These are phyloP conservation scores for Apiospora sp. DNA, from an alignment of 2,329 filamentous ascomycete species.

Conservation along the genomic window DNA sequence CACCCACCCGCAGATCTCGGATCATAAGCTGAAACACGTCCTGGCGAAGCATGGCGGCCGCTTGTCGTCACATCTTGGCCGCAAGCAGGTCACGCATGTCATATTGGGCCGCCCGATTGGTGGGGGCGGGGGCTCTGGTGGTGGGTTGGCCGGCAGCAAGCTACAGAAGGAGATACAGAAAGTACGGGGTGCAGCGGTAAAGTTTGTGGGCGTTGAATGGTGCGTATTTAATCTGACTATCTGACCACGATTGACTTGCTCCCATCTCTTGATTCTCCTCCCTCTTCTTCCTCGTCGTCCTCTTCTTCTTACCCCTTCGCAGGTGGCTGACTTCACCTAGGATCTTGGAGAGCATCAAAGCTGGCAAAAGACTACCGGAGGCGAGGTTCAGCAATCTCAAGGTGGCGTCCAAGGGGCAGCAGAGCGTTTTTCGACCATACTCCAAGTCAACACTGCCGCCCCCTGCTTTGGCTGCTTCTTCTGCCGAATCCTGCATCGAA, in stretches of 20 bases:
- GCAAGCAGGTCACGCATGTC: slow-evolving; percentile 83
- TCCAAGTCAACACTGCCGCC: slow-evolving; percentile 37
- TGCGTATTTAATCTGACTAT: slow-evolving; percentile 44
- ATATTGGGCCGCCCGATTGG: slow-evolving; percentile 72
- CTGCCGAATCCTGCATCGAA: neutral
- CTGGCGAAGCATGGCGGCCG: slow-evolving; percentile 77
- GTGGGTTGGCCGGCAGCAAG: slow-evolving; percentile 79
- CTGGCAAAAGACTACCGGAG: slow-evolving; percentile 77
- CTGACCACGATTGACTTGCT: slow-evolving; percentile 30
- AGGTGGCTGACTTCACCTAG: slow-evolving; percentile 48
- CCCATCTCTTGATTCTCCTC: no score
- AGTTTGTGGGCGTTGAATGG: slow-evolving; percentile 85
- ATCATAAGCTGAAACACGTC: slow-evolving; percentile 84
- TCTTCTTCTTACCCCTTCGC: slow-evolving; percentile 22
- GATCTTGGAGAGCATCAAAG: slow-evolving; percentile 84
- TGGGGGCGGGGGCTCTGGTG: slow-evolving; percentile 66
- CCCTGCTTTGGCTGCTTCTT: neutral
- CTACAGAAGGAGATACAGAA: slow-evolving; percentile 80
- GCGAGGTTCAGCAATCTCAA: slow-evolving; percentile 72
- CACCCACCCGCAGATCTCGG: slow-evolving; percentile 81
- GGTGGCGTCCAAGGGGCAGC: slow-evolving; percentile 67
- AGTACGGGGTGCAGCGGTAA: slow-evolving; percentile 73
- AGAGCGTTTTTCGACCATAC: slow-evolving; percentile 67
- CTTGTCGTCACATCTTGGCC: slow-evolving; percentile 74
- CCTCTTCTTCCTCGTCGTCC: no score